Conservation (phyloP, 2,329 filamentous ascomycete genomes). For the Diaporthe nobilis region DNA sequence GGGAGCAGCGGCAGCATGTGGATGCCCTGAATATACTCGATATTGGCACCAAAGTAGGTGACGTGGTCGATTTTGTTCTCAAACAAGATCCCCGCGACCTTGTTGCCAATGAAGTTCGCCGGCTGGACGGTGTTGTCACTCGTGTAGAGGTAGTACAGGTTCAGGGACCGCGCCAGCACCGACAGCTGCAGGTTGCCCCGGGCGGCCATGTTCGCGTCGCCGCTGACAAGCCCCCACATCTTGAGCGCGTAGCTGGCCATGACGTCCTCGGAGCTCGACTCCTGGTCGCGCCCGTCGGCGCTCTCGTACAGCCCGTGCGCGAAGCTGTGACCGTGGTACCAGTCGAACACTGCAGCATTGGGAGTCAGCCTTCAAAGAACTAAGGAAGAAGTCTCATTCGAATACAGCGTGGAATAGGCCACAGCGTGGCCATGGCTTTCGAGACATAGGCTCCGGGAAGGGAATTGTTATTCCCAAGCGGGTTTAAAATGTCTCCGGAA, state of each 20-base stretch:
- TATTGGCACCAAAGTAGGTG: slow-evolving; percentile 85
- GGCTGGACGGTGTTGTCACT: slow-evolving; percentile 80
- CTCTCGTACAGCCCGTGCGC: slow-evolving; percentile 83
- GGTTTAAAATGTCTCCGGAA: too few species aligned
- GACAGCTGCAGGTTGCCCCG: slow-evolving; percentile 88
- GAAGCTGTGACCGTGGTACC: slow-evolving; percentile 96
- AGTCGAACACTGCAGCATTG: slow-evolving; percentile 76
- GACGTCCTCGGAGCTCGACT: slow-evolving; percentile 91
- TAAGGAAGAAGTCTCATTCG: too few species aligned
- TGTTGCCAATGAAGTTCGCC: slow-evolving; percentile 83
- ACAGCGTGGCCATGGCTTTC: too few species aligned
- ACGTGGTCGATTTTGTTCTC: slow-evolving; percentile 97
- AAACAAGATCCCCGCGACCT: slow-evolving; percentile 80
- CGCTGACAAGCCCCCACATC: slow-evolving; percentile 88
- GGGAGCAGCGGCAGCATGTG: slow-evolving; percentile 77
- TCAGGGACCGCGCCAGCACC: slow-evolving; percentile 80
- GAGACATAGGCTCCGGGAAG: too few species aligned
- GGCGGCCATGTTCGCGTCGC: slow-evolving; percentile 85
- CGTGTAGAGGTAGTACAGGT: slow-evolving; percentile 86
- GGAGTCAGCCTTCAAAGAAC: too few species aligned
- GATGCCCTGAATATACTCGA: slow-evolving; percentile 76
- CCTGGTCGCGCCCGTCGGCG: slow-evolving; percentile 84
- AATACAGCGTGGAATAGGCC: too few species aligned
- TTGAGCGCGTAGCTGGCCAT: slow-evolving; percentile 91
- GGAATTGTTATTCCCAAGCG: too few species aligned